Evolutionary conservation across 2,329 filamentous ascomycete genomes (phyloP).

Genomic region (Colletotrichum caudatum): DNA sequence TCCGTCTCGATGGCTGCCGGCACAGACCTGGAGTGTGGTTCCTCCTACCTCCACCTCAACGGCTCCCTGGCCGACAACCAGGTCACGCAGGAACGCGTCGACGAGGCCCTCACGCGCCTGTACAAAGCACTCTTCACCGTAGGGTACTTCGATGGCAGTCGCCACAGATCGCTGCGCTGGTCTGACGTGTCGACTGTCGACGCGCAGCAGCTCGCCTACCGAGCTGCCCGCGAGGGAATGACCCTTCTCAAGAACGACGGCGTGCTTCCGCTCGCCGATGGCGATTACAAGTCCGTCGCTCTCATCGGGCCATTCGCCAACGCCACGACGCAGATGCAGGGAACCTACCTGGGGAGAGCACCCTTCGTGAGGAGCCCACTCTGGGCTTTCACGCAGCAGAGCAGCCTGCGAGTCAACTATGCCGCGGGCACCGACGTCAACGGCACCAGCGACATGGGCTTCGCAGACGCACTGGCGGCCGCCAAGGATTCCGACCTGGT

Average conservation of each 20-base stretch:
- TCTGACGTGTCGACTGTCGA: not conserved
- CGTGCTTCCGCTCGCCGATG: not conserved
- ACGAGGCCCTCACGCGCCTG: not conserved
- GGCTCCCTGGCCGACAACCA: not conserved
- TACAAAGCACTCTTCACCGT: slow-evolving; percentile 1
- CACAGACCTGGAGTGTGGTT: slow-evolving; percentile 48
- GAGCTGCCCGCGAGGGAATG: not conserved
- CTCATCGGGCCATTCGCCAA: not conserved
- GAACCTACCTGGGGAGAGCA: not conserved
- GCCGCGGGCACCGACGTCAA: not conserved
- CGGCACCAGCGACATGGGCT: slow-evolving; percentile 1
- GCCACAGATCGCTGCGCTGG: not conserved
- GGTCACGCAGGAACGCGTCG: not conserved
- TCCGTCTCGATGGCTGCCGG: slow-evolving; percentile 49
- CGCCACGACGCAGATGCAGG: not conserved
- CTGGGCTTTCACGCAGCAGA: not conserved
- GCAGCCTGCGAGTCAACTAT: not conserved
- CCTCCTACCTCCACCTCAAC: slow-evolving; percentile 1
- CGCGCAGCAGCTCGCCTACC: not conserved
- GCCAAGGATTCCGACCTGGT: slow-evolving; percentile 63
- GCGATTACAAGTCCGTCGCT: not conserved
- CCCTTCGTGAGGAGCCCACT: not conserved
- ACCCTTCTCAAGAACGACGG: not conserved
- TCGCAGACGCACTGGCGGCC: slow-evolving; percentile 48
- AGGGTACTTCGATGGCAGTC: not conserved